Base-by-base conservation (phyloP, 2,329 filamentous ascomycete genomes). In the Ophiostoma ulmi region DNA sequence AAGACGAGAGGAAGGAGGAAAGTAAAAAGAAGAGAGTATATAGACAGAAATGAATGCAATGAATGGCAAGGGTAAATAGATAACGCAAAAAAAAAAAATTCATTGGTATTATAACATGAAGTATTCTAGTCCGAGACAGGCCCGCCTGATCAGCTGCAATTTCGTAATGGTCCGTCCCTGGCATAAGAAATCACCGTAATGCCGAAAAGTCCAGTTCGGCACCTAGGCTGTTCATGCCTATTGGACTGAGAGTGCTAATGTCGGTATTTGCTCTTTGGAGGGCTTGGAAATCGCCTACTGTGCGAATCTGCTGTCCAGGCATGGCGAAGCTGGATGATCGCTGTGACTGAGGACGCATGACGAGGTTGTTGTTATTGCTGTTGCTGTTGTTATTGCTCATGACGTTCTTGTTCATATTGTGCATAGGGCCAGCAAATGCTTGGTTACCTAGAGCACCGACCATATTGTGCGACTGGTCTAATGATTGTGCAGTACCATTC, bases 211-310 rank as follows among this genome's bases (percentile, higher is more conserved):
- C 80, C 73, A 83, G 75, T 8, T 82, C 81, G 1, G 77, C 71
- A 5, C 78, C 78, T 71, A 82, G 76, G 17, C 77, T 76, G 63
- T 76, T 78, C 69, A 83, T 77, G 6, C 77, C 77, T 11, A 82
- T 72, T 0, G 78, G 70, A 55, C 75, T 77, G 74, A 81, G 78
- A 1, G 77, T 67, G 14, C 76, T 78, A 35, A 78, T 78, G 61
- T 84, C 83, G 0, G 81, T 78, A 69, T 80, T 81, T 13, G 80
- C 79, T 55, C 83, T 78, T 71, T 85, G 84, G 2, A 86, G 74
- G 1, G 81, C 80, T 36, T 86, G 84, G 68, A 85, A 86, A 68
- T 85, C 83, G 3, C 80, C 81, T 0, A 84, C 80, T 1, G 82
- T 82, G 66, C 81, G 79, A 71, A 83, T 77, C 22, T 80, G 79